These are phyloP conservation scores for Cymbopogon flexuosus DNA, from an alignment of 202 grass and related monocot genomes.

Conservation along the genomic window DNA sequence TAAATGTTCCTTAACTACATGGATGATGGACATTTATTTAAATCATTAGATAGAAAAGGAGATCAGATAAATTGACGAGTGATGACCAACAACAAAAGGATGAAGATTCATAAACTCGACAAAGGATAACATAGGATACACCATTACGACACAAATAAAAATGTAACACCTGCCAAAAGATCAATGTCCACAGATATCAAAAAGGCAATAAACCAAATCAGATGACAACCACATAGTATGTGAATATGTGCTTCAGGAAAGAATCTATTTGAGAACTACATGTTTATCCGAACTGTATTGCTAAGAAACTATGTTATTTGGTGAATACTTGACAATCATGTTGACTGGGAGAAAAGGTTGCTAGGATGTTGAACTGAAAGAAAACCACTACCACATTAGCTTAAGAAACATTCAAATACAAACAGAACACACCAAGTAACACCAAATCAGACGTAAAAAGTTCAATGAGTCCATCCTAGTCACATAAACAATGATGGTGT, in stretches of 20 bases:
- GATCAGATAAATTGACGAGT: not conserved
- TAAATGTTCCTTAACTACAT: constrained; percentile 16
- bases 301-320: not conserved
- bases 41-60: not conserved
- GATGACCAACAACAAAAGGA: not conserved
- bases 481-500: not conserved
- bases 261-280: not conserved
- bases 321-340: constrained; percentile 10
- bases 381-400: not conserved
- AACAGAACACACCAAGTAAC: not conserved
- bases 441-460: not conserved
- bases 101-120: not conserved
- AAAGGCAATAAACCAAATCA: not conserved
- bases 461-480: not conserved
- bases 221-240: not conserved
- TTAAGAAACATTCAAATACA: not conserved
- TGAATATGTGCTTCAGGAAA: constrained; percentile 13
- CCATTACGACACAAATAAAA: not conserved
- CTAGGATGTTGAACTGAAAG: not conserved
- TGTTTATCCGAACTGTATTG: not conserved
- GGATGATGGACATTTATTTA: not conserved
- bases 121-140: not conserved
- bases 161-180: not conserved
- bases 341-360: not conserved
- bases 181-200: not conserved